A percentile compares a stretch with the other conserved stretches of the same genome.
Evolutionary conservation across 164 flowering plant genomes (phyloP).

Genomic region (Berberis vulgaris): DNA sequence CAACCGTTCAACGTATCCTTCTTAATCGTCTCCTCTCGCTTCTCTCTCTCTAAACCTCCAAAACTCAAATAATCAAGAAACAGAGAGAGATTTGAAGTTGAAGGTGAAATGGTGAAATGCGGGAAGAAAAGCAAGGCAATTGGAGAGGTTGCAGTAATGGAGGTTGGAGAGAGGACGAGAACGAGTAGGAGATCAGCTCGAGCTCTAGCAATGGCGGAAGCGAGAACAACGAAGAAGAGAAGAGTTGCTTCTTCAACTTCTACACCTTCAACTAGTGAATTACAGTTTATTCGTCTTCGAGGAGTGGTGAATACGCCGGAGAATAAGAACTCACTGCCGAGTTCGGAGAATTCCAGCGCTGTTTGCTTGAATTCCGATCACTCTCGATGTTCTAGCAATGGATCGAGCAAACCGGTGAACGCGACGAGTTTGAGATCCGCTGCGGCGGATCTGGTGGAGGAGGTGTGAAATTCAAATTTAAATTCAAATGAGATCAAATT

Average conservation of each 20-base stretch:
- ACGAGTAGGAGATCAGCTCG: constrained; percentile 4
- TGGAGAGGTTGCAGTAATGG: constrained; percentile 28
- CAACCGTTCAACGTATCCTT: constrained; percentile 18
- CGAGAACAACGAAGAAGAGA: constrained; percentile 13
- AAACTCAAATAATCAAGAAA: background rate
- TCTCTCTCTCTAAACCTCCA: constrained; percentile 5
- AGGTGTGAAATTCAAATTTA: background rate
- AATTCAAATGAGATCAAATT: constrained; percentile 1
- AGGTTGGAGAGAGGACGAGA: constrained; percentile 24
- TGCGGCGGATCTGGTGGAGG: constrained; percentile 38
- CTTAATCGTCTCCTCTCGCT: background rate
- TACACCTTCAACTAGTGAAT: no score
- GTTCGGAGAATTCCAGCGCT: constrained; percentile 6
- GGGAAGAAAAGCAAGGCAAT: constrained; percentile 24
- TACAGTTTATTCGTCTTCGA: background rate
- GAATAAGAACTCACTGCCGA: constrained; percentile 9
- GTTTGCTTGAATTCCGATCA: background rate
- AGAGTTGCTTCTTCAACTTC: constrained; percentile 9
- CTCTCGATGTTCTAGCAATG: constrained; percentile 46
- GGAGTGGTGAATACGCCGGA: constrained; percentile 8
- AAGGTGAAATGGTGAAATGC: constrained; percentile 18
- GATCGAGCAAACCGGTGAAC: constrained; percentile 24
- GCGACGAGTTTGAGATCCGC: constrained; percentile 16
- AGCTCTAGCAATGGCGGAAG: constrained; percentile 17
- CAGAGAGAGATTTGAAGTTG: constrained; percentile 4